Base-by-base conservation (phyloP, 2,329 filamentous ascomycete genomes). In the Talaromyces islandicus region DNA sequence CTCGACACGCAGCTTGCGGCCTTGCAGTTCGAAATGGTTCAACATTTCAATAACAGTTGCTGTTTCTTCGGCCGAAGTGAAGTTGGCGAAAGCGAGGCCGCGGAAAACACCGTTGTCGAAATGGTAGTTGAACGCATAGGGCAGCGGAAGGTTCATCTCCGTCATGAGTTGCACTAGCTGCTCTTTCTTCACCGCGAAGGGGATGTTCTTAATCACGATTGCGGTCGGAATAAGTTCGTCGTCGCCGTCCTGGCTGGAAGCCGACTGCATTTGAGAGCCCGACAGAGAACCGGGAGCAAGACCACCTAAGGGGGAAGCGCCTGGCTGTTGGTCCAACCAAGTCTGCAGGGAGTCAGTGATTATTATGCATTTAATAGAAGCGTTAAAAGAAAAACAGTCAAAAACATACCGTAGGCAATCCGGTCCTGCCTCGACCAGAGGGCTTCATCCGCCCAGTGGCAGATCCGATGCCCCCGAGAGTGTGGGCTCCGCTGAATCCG, bases 191-290 rank as follows among this genome's bases (percentile, higher is more conserved):
- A 97, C 92, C 29, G 95, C 94, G 74, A 99, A 99, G 0, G 95
- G 94, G 41, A 99, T 99, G 73, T 99, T 99, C 80, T 99, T 99
- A 78, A 99, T 97, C 61, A 99, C 94, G 68, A 99, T 97, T 58
- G 94, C 94, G 3, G 94, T 99, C 2, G 93, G 93, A 62, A 99
- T 99, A 62, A 99, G 85, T 78, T 97, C 93, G 66, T 96, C 93
- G 51, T 81, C 79, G 35, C 66, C 69, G 54, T 80, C 78, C 32
- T 72, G 73, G 17, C 70, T 71, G 56, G 71, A 70, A 69, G 25
- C 70, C 68, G 59, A 71, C 70, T 27, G 74, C 71, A 60, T 71
- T 64, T 59, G 60, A 25, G 56, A 35, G 4, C 57, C 60, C 21
- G 54, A 38, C 12, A 59, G 57, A n/a, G 53, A 46, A 38, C 60